phyloP scores from a whole-genome alignment of 192 early-diverging fungal genomes.

The Borealophlyctis nickersoniae region DNA sequence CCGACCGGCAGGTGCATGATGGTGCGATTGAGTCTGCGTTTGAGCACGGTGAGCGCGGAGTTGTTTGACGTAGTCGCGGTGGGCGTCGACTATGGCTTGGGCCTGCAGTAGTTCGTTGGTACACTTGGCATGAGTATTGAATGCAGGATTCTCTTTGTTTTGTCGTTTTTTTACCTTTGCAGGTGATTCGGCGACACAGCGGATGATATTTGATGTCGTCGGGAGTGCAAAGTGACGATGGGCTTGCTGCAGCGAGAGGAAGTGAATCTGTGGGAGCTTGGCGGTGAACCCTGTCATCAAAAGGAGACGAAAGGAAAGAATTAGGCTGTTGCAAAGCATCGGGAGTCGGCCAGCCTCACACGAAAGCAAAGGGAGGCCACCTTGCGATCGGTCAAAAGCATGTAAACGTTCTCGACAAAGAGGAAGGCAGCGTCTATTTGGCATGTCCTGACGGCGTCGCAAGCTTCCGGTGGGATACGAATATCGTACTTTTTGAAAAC shows the following conservation, averaged over 20 bases:
- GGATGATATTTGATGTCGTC: slow-evolving; percentile 41
- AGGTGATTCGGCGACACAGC: slow-evolving; percentile 23
- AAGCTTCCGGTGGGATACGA: slow-evolving; percentile 39
- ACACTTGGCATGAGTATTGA: background rate
- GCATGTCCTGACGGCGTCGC: slow-evolving; percentile 40
- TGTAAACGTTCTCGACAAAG: slow-evolving; percentile 44
- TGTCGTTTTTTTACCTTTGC: slow-evolving; percentile 24
- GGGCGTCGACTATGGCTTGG: slow-evolving; percentile 34
- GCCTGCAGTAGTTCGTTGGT: slow-evolving; percentile 11
- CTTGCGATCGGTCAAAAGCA: slow-evolving; percentile 35
- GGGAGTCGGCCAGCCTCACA: no score
- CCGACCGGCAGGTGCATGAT: background rate
- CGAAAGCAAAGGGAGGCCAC: no score
- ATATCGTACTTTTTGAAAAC: slow-evolving; percentile 38
- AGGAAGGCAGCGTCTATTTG: slow-evolving; percentile 37
- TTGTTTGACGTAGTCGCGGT: slow-evolving; percentile 28
- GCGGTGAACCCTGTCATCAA: no score
- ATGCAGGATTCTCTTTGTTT: background rate
- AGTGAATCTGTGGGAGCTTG: no score
- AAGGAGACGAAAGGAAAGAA: no score
- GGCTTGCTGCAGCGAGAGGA: no score
- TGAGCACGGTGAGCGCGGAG: slow-evolving; percentile 12
- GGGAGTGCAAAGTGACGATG: slow-evolving; percentile 48
- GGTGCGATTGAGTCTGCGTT: background rate
- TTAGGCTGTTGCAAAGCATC: no score